Evolutionary conservation across 2,329 filamentous ascomycete species (phyloP).

Genomic region (Amphichorda felina): DNA sequence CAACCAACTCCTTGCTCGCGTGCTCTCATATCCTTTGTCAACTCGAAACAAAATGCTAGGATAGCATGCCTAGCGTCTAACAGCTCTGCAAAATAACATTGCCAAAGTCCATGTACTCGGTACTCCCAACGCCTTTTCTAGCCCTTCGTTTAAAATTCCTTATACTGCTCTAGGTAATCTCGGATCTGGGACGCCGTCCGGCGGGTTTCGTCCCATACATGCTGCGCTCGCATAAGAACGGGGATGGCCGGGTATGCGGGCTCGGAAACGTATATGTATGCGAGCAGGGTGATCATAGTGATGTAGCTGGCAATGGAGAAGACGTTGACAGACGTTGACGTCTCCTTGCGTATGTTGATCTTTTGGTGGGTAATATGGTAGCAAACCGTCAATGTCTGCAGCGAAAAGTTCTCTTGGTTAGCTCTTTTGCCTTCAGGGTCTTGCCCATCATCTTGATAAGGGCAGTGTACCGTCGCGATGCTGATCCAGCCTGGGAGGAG

Average conservation of each 20-base stretch:
- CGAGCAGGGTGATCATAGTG: conserved; percentile 58
- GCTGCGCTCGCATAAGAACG: conserved; percentile 25
- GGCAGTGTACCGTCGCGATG: conserved; percentile 52
- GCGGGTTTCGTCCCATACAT: conserved; percentile 21
- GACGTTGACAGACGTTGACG: conserved; percentile 63
- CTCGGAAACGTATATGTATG: conserved; percentile 53
- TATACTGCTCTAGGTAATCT: conserved; percentile 15
- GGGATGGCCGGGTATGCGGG: conserved; percentile 50
- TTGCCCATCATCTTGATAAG: background rate
- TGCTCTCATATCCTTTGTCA: background rate
- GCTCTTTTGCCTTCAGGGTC: background rate
- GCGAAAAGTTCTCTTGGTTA: background rate
- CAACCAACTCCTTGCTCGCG: background rate
- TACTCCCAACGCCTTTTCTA: background rate
- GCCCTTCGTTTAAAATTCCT: conserved; percentile 12
- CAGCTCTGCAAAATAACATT: no score
- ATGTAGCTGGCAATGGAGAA: conserved; percentile 68
- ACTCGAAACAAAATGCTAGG: background rate
- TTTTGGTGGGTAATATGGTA: conserved; percentile 71
- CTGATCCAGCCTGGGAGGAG: conserved; percentile 68
- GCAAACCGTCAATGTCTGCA: conserved; percentile 57
- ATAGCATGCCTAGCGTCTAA: no score
- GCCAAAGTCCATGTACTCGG: no score
- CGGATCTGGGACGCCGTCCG: conserved; percentile 11
- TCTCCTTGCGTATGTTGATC: conserved; percentile 71